Evolutionary conservation across 176 grass and related monocot genomes (phyloP).

Genomic region (Hordeum marinum): DNA sequence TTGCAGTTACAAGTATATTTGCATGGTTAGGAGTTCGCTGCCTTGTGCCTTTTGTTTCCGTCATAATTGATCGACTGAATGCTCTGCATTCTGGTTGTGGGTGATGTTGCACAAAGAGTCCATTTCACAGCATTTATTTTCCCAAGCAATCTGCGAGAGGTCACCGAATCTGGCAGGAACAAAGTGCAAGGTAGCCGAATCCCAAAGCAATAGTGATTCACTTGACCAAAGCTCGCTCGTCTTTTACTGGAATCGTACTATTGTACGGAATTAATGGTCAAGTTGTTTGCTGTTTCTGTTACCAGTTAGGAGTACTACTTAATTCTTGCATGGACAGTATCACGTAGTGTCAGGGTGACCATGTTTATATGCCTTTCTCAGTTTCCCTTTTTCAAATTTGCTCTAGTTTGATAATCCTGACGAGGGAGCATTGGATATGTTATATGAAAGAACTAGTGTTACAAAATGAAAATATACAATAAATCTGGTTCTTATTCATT

Average conservation of each 20-base stretch:
- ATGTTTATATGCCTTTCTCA: neutral
- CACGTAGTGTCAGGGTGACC: neutral
- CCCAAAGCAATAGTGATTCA: neutral
- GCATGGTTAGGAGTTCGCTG: neutral
- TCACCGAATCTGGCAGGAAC: constrained; percentile 2
- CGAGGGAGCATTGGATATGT: neutral
- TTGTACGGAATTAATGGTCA: neutral
- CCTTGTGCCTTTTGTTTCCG: neutral
- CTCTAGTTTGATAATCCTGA: neutral
- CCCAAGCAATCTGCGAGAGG: neutral
- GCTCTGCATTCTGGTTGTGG: neutral
- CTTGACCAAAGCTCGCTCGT: neutral
- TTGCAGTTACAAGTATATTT: neutral
- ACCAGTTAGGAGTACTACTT: neutral
- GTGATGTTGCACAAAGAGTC: neutral
- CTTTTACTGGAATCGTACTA: neutral
- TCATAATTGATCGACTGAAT: neutral
- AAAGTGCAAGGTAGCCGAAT: neutral
- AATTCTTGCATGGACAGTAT: neutral
- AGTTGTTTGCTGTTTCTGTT: neutral
- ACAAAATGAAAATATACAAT: neutral
- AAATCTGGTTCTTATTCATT: neutral
- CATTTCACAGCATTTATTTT: neutral
- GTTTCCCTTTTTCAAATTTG: neutral
- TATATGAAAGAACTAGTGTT: neutral